These are phyloP conservation scores for Geoglossum cookeanum DNA, from an alignment of 2,329 filamentous ascomycete species.

Conservation along the genomic window DNA sequence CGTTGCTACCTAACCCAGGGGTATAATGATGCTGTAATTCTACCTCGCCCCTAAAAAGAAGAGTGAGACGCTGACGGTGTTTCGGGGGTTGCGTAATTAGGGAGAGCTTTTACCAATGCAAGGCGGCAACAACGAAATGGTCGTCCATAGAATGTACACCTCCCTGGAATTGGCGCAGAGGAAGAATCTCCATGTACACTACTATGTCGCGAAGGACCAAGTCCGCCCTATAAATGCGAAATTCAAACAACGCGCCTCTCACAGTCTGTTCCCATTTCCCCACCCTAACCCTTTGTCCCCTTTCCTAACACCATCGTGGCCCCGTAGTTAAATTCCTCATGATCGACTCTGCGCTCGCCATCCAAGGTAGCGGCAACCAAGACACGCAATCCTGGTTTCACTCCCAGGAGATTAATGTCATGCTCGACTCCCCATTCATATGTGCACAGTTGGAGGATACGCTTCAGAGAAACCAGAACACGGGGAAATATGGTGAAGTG, in stretches of 20 bases:
- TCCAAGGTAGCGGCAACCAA: constrained; percentile 61
- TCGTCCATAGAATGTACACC: constrained; percentile 38
- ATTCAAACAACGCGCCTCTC: constrained; percentile 48
- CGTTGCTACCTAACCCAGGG: constrained; percentile 56
- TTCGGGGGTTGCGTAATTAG: constrained; percentile 13
- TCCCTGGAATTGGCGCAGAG: constrained; percentile 31
- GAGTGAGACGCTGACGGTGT: not conserved
- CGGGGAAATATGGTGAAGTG: constrained; percentile 35
- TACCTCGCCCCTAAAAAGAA: not conserved
- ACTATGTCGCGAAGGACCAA: constrained; percentile 60
- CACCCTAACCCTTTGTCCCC: not conserved
- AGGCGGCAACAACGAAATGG: constrained; percentile 58
- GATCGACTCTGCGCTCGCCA: constrained; percentile 46
- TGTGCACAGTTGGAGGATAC: constrained; percentile 44
- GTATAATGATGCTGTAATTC: constrained; percentile 50
- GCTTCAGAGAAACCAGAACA: constrained; percentile 48
- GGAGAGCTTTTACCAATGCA: constrained; percentile 60
- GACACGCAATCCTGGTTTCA: constrained; percentile 69
- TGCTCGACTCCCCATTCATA: constrained; percentile 45
- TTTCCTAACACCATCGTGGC: not conserved
- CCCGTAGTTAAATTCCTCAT: constrained; percentile 49
- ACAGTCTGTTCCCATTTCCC: constrained; percentile 22
- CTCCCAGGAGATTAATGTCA: constrained; percentile 57
- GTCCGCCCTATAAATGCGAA: constrained; percentile 44
- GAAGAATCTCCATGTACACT: constrained; percentile 38